These are phyloP conservation scores for Astrothelium macrocarpum DNA, from an alignment of 495 filamentous ascomycete genomes.

Conservation along the genomic window DNA sequence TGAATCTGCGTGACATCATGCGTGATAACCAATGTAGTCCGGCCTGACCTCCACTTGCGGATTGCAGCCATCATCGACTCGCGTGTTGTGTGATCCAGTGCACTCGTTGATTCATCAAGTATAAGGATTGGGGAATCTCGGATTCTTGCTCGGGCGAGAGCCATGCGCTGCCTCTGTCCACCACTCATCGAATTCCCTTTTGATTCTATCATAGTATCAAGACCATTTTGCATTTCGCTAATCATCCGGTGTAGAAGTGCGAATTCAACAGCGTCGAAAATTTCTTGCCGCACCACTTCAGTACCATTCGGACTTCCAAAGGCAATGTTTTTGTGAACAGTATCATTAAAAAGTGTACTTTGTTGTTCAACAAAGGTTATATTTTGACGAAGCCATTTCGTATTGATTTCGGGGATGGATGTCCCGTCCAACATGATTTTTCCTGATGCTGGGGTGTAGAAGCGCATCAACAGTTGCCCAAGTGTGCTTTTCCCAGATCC, in stretches of 20 bases:
- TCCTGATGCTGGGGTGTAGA: slow-evolving; percentile 61
- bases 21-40: slow-evolving; percentile 46
- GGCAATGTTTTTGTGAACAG: slow-evolving; percentile 68
- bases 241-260: slow-evolving; percentile 67
- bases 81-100: slow-evolving; percentile 34
- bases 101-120: slow-evolving; percentile 39
- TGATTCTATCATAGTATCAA: slow-evolving; percentile 63
- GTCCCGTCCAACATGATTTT: slow-evolving; percentile 60
- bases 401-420: slow-evolving; percentile 51
- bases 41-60: slow-evolving; percentile 32
- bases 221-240: slow-evolving; percentile 57
- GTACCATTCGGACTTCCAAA: slow-evolving; percentile 51
- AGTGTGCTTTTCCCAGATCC: slow-evolving; percentile 93
- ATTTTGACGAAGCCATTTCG: slow-evolving; percentile 67
- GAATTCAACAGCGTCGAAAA: slow-evolving; percentile 50
- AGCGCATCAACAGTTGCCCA: slow-evolving; percentile 64
- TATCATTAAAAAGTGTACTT: slow-evolving; percentile 76
- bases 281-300: slow-evolving; percentile 41
- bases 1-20: slow-evolving; percentile 79
- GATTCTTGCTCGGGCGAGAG: slow-evolving; percentile 33
- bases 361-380: slow-evolving; percentile 78
- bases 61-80: slow-evolving; percentile 32
- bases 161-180: slow-evolving; percentile 52
- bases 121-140: slow-evolving; percentile 36
- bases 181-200: slow-evolving; percentile 69